Evolutionary conservation across 257 asterid genomes (phyloP).

Genomic region (Ilex asprella): DNA sequence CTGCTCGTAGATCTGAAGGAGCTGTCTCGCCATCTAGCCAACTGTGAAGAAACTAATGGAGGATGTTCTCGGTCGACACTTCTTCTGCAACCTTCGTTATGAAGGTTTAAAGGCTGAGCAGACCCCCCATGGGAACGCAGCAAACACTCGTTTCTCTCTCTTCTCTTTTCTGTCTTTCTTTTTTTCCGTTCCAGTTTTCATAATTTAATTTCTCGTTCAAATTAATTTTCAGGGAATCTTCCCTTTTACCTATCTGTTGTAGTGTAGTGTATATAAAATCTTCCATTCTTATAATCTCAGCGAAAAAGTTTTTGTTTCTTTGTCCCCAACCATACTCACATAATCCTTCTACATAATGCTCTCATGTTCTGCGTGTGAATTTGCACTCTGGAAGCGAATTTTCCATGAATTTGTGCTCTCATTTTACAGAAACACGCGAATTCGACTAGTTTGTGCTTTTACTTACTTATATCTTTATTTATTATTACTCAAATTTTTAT

Average conservation of each 20-base stretch:
- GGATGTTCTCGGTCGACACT: too few relatives aligned
- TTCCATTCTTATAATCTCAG: conserved; percentile 1
- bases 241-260: conserved; percentile 13
- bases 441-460: too few relatives aligned
- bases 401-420: too few relatives aligned
- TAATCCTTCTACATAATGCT: too few relatives aligned
- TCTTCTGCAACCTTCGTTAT: too few relatives aligned
- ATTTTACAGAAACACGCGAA: too few relatives aligned
- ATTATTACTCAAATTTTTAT: too few relatives aligned
- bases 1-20: conserved; percentile 70
- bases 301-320: neutral
- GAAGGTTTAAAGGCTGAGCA: neutral
- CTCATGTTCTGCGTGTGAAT: too few relatives aligned
- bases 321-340: too few relatives aligned
- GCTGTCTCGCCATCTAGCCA: conserved; percentile 70
- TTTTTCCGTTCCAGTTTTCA: conserved; percentile 1
- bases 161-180: neutral
- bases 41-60: conserved; percentile 30
- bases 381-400: too few relatives aligned
- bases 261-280: conserved; percentile 22
- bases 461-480: too few relatives aligned
- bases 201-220: conserved; percentile 6
- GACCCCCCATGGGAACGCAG: conserved; percentile 4
- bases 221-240: conserved; percentile 1
- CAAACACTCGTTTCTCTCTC: conserved; percentile 5